These are phyloP conservation scores for Pinus taeda DNA, from an alignment of 75 land plant genomes.

Conservation along the genomic window DNA sequence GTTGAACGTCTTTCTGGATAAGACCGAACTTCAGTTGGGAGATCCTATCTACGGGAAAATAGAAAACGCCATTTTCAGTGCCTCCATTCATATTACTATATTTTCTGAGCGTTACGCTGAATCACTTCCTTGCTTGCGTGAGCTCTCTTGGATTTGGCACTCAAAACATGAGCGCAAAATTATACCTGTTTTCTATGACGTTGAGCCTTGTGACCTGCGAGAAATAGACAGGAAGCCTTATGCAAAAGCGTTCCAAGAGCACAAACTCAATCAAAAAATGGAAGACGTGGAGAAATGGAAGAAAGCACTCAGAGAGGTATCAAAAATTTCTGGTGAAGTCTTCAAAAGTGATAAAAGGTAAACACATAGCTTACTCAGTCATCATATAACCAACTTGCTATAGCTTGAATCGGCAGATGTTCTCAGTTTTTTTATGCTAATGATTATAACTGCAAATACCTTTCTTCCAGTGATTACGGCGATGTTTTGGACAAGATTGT, in stretches of 20 bases:
- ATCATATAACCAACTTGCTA: too few species aligned
- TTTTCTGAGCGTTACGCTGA: background rate
- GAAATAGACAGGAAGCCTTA: background rate
- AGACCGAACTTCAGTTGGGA: background rate
- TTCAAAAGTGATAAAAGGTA: too few species aligned
- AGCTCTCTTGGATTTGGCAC: background rate
- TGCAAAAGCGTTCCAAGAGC: background rate
- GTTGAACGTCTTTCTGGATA: background rate
- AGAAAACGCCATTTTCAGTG: background rate
- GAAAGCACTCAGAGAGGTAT: background rate
- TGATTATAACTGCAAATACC: too few species aligned
- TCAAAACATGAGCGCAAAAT: background rate
- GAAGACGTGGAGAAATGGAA: background rate
- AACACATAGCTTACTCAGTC: too few species aligned
- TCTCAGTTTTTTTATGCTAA: too few species aligned
- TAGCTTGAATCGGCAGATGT: too few species aligned
- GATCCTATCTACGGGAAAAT: background rate
- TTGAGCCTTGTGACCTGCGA: background rate
- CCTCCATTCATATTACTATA: background rate
- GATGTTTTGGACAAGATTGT: too few species aligned
- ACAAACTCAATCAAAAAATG: background rate
- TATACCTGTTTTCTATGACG: background rate
- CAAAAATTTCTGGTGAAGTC: too few species aligned
- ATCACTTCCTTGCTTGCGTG: background rate
- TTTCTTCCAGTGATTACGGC: too few species aligned